Evolutionary conservation across 1,284 basidiomycete species (phyloP).

Genomic region (Tylopilus orsonianus): DNA sequence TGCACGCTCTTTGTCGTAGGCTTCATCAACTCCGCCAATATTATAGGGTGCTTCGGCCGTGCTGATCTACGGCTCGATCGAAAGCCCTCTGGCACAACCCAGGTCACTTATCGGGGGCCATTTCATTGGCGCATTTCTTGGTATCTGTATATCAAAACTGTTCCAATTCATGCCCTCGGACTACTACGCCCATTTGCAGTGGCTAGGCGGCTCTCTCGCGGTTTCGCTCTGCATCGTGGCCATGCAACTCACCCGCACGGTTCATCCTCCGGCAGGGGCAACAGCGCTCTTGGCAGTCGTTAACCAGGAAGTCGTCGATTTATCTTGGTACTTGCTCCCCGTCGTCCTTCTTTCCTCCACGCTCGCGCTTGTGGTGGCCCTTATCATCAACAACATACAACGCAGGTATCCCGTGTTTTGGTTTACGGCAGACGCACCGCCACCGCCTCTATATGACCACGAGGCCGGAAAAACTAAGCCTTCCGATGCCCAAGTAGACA

Average conservation of each 20-base stretch:
- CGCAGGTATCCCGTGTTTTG: slow-evolving; percentile 59
- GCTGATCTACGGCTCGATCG: slow-evolving; percentile 57
- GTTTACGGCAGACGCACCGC: slow-evolving; percentile 29
- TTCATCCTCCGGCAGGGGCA: slow-evolving; percentile 63
- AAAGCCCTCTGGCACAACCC: slow-evolving; percentile 62
- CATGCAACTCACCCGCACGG: slow-evolving; percentile 50
- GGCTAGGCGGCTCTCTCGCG: slow-evolving; percentile 56
- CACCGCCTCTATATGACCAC: background rate
- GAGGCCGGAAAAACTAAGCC: background rate
- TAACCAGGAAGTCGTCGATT: slow-evolving; percentile 41
- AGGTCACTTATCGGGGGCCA: slow-evolving; percentile 49
- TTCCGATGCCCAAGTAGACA: background rate
- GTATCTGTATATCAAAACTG: slow-evolving; percentile 56
- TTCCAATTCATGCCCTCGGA: slow-evolving; percentile 47
- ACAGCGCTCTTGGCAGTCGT: slow-evolving; percentile 50
- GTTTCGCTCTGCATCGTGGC: slow-evolving; percentile 50
- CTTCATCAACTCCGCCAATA: slow-evolving; percentile 44
- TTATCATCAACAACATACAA: slow-evolving; percentile 60
- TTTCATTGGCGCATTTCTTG: slow-evolving; percentile 30
- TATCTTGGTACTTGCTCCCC: slow-evolving; percentile 65
- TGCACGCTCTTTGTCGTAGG: background rate
- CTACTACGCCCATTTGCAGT: slow-evolving; percentile 45
- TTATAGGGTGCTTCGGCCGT: slow-evolving; percentile 64
- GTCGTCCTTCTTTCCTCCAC: slow-evolving; percentile 53
- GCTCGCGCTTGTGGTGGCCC: slow-evolving; percentile 50